Base-by-base conservation (phyloP, 2,329 filamentous ascomycete genomes). In the Fusarium virguliforme region DNA sequence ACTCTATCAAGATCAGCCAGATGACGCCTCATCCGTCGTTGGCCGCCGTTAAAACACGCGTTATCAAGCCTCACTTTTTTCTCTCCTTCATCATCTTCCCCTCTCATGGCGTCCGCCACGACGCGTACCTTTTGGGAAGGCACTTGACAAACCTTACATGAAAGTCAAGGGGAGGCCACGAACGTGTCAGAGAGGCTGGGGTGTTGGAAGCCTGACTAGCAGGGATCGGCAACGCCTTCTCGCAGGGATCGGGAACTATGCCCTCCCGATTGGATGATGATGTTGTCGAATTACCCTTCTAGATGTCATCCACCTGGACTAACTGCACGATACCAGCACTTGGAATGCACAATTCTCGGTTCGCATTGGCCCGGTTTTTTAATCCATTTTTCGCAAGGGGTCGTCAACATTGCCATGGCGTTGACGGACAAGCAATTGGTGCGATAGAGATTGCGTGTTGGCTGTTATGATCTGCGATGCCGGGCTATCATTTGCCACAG, bases 121-220 rank as follows among this genome's bases (percentile, higher is more conserved):
- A 56, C 34, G 4, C 40, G 1, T 26, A 62, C 65, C 46, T 30
- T 58, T 67, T 18, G 22, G 65, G 65, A 51, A 68, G 60, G 38
- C 37, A 62, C 35, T 64, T 48, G 51, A 41, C 65, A 68, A 56
- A 40, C 50, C 64, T 35, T 61, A 67, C 65, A 68, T 68, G 34
- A 56, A 18, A 24, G 50, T 37, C 51, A 46, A 62, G 13, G 24
- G 41, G 41, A 51, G 46, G 30, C 28, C 26, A 51, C 26, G 28
- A 18, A 46, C 41, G 24, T 46, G 41, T 46, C 12, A 35, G 18
- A 38, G 9, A 35, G 9, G 34, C 55, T 41, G 34, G 28, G 4
- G 40, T n/a, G 32, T 26, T 15, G 2, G 24, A 24, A 46, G 41
- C n/a, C 8, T 22, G n/a, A 26, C 41, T 46, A 46, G 41, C 48